These are phyloP conservation scores for Prillingera fragicola DNA, from an alignment of 1,284 basidiomycete species.

Conservation along the genomic window DNA sequence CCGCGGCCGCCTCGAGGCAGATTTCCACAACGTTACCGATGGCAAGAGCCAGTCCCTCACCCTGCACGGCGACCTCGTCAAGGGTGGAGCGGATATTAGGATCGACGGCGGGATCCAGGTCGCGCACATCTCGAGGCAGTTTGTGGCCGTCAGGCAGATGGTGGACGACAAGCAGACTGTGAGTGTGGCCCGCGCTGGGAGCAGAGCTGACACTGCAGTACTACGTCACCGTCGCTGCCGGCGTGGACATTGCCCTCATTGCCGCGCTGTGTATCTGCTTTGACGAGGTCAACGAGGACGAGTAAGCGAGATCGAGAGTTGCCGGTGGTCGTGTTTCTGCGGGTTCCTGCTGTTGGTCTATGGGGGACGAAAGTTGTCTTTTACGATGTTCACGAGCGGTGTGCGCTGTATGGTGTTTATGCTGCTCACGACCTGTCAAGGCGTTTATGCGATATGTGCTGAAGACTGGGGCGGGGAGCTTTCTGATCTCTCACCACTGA, in stretches of 20 bases:
- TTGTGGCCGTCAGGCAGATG: conserved; percentile 33
- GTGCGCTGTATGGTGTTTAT: too few species aligned
- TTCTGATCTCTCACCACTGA: too few species aligned
- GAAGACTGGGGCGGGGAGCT: too few species aligned
- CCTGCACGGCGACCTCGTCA: conserved; percentile 36
- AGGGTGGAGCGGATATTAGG: conserved; percentile 32
- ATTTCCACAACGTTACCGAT: conserved; percentile 35
- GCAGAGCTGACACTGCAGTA: conserved; percentile 4
- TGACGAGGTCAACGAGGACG: conserved; percentile 6
- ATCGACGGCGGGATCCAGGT: conserved; percentile 29
- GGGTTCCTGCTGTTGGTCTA: too few species aligned
- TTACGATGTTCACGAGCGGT: too few species aligned
- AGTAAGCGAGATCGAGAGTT: too few species aligned
- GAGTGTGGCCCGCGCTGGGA: too few species aligned
- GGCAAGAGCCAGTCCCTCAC: conserved; percentile 22
- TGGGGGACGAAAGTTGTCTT: too few species aligned
- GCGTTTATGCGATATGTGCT: too few species aligned
- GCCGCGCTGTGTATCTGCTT: conserved; percentile 12
- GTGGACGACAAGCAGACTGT: conserved; percentile 41
- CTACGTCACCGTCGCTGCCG: conserved; percentile 10
- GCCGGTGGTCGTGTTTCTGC: too few species aligned
- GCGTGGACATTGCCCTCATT: conserved; percentile 14
- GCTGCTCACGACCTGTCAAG: too few species aligned
- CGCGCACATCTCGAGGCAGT: conserved; percentile 37
- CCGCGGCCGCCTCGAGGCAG: too few species aligned